Percentiles rank a stretch among this genome's conserved stretches.
Conservation (phyloP, 164 flowering plant species). For the Macadamia integrifolia region DNA sequence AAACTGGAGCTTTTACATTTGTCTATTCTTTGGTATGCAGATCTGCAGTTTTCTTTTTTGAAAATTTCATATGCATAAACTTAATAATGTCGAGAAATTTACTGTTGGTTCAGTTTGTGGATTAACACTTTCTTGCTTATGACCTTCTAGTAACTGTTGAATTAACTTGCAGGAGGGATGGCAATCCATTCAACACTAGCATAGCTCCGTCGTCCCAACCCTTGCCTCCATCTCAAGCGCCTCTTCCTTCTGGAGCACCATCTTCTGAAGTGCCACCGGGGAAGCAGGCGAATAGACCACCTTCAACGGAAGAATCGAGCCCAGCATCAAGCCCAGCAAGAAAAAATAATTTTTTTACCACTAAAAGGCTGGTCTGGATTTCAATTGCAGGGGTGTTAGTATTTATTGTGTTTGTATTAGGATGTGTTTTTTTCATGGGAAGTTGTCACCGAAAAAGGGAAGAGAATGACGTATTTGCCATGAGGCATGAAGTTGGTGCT, state of each 20-base stretch:
- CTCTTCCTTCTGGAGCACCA: conserved; percentile 29
- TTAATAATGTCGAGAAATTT: background rate
- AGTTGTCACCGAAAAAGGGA: conserved; percentile 30
- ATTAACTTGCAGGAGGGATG: conserved; percentile 63
- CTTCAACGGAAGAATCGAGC: conserved; percentile 18
- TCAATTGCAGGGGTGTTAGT: conserved; percentile 30
- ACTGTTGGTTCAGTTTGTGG: background rate
- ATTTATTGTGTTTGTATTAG: conserved; percentile 28
- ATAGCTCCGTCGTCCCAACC: conserved; percentile 39
- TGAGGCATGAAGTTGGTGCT: conserved; percentile 21
- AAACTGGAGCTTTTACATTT: too few species aligned
- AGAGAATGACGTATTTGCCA: conserved; percentile 13
- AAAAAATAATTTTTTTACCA: conserved; percentile 16
- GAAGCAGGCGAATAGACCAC: conserved; percentile 29
- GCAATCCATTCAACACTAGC: conserved; percentile 67
- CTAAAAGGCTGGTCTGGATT: conserved; percentile 32
- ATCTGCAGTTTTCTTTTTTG: background rate
- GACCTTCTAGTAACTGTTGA: conserved; percentile 8
- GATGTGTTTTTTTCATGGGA: conserved; percentile 28
- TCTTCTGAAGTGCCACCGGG: conserved; percentile 26
- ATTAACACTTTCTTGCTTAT: background rate
- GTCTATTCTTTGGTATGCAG: background rate
- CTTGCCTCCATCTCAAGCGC: conserved; percentile 36
- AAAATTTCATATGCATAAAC: background rate
- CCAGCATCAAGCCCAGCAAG: conserved; percentile 16